Base-by-base conservation (phyloP, 129 eudicot genomes). In the Calendula officinalis region DNA sequence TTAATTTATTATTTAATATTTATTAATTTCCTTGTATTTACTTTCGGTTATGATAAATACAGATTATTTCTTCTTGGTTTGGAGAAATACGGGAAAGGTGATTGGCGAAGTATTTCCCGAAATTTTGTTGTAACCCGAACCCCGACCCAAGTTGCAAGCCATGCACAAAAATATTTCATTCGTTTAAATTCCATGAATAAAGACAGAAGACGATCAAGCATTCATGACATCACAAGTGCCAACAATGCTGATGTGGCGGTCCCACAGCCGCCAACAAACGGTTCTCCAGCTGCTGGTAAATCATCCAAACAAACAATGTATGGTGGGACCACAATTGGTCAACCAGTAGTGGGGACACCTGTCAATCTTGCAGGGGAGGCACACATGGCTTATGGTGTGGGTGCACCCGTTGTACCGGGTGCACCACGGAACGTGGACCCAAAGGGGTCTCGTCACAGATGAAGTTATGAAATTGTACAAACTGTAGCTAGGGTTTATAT, bases 1-100 rank as follows among this genome's bases (percentile, higher is more conserved):
- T 22, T 22, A 22, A 22, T 22, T 22, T 22, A 22, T 22, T 22
- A 22, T 22, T 22, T 22, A 22, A 22, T 22, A 22, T 7, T 17
- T 6, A 6, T 3, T 1, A 17, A 4, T 3, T 3, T 39, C 62
- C n/a, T 40, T 13, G 12, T 65, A 65, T 50, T 65, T 16, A 55
- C 56, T 35, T 39, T 8, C 4, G 11, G 27, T 48, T 3, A 11
- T 39, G 16, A 56, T 4, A 33, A 15, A 62, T 60, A 48, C 91
- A 90, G 97, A 57, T 71, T 79, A 59, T 90, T 90, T 75, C 97
- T 90, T 71, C 89, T 90, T 44, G 97, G 97, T 53, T 66, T 90
- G 88, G 95, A 86, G n/a, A 90, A 90, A 73, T 90, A 86, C 6
- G 97, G 97, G 6, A 90, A 90, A 82, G 97, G 97, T 11, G 97